phyloP scores from a whole-genome alignment of 2,329 filamentous ascomycete species.

The Clonostachys byssicola region DNA sequence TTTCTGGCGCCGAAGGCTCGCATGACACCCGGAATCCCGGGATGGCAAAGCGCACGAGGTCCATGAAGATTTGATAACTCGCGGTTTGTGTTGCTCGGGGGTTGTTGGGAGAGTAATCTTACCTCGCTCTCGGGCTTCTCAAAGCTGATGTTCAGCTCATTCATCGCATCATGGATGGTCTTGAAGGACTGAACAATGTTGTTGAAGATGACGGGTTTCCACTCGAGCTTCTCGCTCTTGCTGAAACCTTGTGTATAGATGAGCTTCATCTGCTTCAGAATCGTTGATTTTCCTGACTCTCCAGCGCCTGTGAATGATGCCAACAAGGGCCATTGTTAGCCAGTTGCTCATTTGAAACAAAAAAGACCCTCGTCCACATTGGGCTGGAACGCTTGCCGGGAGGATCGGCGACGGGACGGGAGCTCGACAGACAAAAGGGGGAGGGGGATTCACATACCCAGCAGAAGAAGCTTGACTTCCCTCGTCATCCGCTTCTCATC shows the following conservation, averaged over 20 bases:
- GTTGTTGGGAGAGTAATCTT: constrained; percentile 20
- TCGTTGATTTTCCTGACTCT: constrained; percentile 87
- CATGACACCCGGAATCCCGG: no score
- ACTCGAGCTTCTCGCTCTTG: constrained; percentile 85
- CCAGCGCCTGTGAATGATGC: constrained; percentile 65
- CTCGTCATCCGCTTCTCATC: constrained; percentile 84
- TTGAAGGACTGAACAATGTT: constrained; percentile 93
- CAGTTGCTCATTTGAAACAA: constrained; percentile 6
- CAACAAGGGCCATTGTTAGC: constrained; percentile 8
- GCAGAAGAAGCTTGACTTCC: constrained; percentile 88
- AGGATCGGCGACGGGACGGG: not conserved
- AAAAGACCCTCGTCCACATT: not conserved
- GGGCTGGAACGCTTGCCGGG: constrained; percentile 1
- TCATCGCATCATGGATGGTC: constrained; percentile 87
- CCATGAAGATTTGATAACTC: no score
- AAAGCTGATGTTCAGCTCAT: constrained; percentile 75
- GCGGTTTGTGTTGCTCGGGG: no score
- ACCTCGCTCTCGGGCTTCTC: constrained; percentile 77
- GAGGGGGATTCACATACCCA: constrained; percentile 53
- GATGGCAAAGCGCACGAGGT: no score
- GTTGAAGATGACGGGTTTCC: constrained; percentile 91
- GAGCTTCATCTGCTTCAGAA: constrained; percentile 98
- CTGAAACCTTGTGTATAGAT: constrained; percentile 93
- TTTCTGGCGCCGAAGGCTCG: no score
- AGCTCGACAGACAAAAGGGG: not conserved